These are phyloP conservation scores for Rhynchosporium secalis DNA, from an alignment of 2,329 filamentous ascomycete genomes.

Conservation along the genomic window DNA sequence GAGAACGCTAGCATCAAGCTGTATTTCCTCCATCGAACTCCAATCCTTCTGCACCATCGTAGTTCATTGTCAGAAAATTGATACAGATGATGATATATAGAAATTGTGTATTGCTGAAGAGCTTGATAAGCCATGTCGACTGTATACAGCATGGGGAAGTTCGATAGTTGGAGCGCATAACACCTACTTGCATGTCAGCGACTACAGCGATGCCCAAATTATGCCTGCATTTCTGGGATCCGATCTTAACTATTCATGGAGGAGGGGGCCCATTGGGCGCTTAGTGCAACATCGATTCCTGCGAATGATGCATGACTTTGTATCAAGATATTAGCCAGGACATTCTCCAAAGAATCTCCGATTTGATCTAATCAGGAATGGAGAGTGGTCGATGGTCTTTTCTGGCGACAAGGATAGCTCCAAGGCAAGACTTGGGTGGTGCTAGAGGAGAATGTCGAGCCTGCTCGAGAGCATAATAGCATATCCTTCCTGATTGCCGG, in stretches of 20 bases:
- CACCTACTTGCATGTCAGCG: not conserved
- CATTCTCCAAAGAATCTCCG: not conserved
- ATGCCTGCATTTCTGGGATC: not conserved
- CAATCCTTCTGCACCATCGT: constrained; percentile 26
- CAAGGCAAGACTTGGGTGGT: constrained; percentile 90
- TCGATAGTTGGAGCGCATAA: constrained; percentile 6
- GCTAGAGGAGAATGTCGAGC: constrained; percentile 75
- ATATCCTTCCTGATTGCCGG: constrained; percentile 42
- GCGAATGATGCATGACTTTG: not conserved
- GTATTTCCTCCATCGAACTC: constrained; percentile 32
- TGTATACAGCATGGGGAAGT: constrained; percentile 8
- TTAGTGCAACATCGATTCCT: not conserved
- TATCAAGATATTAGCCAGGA: not conserved
- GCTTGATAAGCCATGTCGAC: not conserved
- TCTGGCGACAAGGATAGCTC: constrained; percentile 81
- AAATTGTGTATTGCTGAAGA: not conserved
- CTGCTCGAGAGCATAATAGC: constrained; percentile 70
- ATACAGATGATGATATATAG: constrained; percentile 16
- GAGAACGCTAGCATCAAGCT: constrained; percentile 35
- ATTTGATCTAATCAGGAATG: constrained; percentile 49
- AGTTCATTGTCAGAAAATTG: constrained; percentile 30
- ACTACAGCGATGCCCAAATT: not conserved
- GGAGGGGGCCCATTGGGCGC: not conserved
- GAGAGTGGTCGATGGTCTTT: constrained; percentile 79
- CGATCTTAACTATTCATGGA: not conserved